Evolutionary conservation across 768 basidiomycete genomes (phyloP).

Genomic region (Suillus plorans): DNA sequence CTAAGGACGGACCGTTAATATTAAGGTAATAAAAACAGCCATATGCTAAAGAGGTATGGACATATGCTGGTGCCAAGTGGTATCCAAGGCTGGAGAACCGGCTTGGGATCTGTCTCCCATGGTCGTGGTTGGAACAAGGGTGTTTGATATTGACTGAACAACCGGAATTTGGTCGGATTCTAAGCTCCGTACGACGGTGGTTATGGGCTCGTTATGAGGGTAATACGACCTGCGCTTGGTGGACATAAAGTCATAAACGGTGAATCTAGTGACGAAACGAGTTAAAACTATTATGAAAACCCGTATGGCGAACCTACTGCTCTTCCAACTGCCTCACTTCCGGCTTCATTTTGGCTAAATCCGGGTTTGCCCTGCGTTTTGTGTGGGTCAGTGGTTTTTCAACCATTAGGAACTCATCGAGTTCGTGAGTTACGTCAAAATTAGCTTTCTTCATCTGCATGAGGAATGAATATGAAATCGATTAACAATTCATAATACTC

Average conservation of each 20-base stretch:
- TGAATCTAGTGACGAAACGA: conserved; percentile 58
- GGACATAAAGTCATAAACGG: conserved; percentile 79
- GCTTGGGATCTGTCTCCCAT: conserved; percentile 42
- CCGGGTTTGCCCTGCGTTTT: conserved; percentile 85
- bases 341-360: conserved; percentile 85
- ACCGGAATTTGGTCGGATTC: conserved; percentile 29
- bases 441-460: conserved; percentile 91
- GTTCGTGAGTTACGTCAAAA: conserved; percentile 95
- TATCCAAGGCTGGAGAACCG: conserved; percentile 37
- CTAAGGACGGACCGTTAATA: neutral
- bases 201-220: conserved; percentile 72
- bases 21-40: conserved; percentile 6
- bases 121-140: conserved; percentile 43
- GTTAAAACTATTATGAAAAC: neutral
- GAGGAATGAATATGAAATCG: conserved; percentile 1
- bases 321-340: conserved; percentile 93
- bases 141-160: conserved; percentile 38
- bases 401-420: conserved; percentile 95
- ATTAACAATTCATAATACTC: conserved; percentile 35
- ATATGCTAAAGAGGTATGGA: conserved; percentile 36
- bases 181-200: conserved; percentile 28
- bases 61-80: conserved; percentile 40
- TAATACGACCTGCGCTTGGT: conserved; percentile 83
- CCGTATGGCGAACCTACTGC: conserved; percentile 52
- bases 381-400: conserved; percentile 97